Base-by-base conservation (phyloP, 345 rosid species). In the Eutrema yunnanense region DNA sequence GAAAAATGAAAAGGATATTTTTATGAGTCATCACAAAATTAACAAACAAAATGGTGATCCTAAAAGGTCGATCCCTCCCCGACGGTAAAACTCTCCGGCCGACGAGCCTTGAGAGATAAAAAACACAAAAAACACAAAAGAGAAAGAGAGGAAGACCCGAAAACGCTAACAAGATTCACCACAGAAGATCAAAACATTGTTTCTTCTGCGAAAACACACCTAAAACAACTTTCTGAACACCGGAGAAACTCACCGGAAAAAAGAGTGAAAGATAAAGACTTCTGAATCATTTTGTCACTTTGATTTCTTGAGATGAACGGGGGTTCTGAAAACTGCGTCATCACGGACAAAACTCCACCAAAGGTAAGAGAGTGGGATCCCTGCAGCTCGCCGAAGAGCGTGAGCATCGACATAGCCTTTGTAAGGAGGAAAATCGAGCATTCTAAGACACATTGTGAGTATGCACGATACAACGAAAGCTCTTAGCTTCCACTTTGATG, bases 321-420 rank as follows among this genome's bases (percentile, higher is more conserved):
- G 50, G 63, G 98, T 87, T 65, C 86, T 71, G 67, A 86, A 85
- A 73, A 84, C 90, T 0, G 95, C 94, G 42, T 94, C 97, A 41
- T 91, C 96, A 65, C 88, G 80, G 61, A 82, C 82, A 74, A 94
- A 91, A 79, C 97, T 89, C 98, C 98, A 94, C 87, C 88, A 89
- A 27, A 90, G 69, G 67, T 86, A 91, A 13, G 92, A 75, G 16
- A 94, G 86, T 13, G 95, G 96, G 73, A 94, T 82, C 51, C 82
- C 79, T 5, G 83, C 73, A 16, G 86, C 88, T 46, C 89, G 87
- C 94, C 96, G 86, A 30, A 91, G 84, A 37, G 88, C 88, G 14
- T 83, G 92, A 54, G 98, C 87, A 78, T 94, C 98, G 0, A 94
- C 69, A n/a, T 68, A 85, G 69, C 97, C 90, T 40, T 62, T n/a